Evolutionary conservation across 176 grass and related monocot genomes (phyloP), one percentile per base, ranked within the genome.

Genomic region (Carex kokanica): DNA sequence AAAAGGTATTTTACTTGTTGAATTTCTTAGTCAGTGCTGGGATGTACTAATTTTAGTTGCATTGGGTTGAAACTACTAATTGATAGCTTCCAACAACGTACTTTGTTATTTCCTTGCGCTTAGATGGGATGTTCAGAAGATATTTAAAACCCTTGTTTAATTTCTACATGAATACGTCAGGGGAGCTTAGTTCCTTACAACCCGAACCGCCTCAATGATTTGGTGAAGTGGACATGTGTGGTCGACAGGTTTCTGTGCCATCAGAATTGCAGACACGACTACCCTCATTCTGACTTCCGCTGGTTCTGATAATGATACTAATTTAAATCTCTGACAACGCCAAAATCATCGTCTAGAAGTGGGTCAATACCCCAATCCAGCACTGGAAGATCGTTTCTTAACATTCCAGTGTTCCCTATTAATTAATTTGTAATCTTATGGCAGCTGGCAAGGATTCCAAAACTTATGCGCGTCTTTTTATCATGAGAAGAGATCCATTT

Each of bases 1-100:
- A 95, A 77, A 95, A 98, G 86, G 78, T 93, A 70, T 98, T 98
- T 84, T 92, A 91, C 60, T 87, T 95, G 57, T 85, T 95, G 78
- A 98, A 98, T 95, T 93, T 95, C 80, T 43, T 93, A 52, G 87
- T 94, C 60, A 98, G 79, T 84, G 95, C 82, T 69, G 88, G 95
- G 93, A 94, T 52, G 32, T 31, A 2, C 63, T 66, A n/a, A 25
- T 82, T 80, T n/a, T 74, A 64, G 54, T 3, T 72, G 52, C 51
- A 69, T 54, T 72, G 27, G 21, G 41, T 17, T 25, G 9, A 49
- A 18, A 25, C 74, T 36, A 57, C 49, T 18, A 60, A 10, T 45
- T 71, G 17, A 65, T 59, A 34, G 32, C 55, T 51, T 64, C 32
- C 8, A 60, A 68, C 75, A 3, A 29, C 78, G 77, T 87, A 40